Percentiles rank a stretch among this genome's conserved stretches.
Evolutionary conservation across 208 protist species (phyloP).

Genomic region (Acanthamoeba lenticulata): DNA sequence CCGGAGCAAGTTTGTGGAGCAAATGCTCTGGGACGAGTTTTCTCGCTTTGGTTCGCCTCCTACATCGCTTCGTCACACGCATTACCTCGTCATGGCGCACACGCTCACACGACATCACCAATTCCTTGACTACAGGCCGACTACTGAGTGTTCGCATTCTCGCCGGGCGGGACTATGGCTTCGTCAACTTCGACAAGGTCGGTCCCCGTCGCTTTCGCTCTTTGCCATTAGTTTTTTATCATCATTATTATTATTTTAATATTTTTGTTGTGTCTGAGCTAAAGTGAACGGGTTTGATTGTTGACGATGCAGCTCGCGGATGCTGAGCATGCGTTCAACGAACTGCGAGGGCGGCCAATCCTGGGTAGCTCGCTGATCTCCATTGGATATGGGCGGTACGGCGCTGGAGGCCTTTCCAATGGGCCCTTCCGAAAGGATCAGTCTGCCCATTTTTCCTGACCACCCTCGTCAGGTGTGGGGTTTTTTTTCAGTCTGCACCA

Average conservation of each 20-base stretch:
- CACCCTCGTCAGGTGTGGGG: no score
- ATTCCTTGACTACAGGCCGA: background rate
- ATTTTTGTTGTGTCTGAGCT: no score
- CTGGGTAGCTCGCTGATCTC: background rate
- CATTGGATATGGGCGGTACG: background rate
- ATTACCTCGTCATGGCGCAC: background rate
- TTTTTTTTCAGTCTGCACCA: no score
- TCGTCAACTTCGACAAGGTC: background rate
- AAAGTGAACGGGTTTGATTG: no score
- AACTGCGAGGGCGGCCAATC: background rate
- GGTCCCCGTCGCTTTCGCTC: no score
- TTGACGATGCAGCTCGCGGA: background rate
- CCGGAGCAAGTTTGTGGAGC: background rate
- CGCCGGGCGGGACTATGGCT: background rate
- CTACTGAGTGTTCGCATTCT: background rate
- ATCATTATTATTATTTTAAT: background rate
- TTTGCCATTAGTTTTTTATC: background rate
- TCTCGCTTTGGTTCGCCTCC: background rate
- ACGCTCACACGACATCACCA: background rate
- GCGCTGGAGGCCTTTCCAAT: background rate
- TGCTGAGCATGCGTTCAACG: background rate
- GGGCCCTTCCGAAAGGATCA: background rate
- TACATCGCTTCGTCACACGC: background rate
- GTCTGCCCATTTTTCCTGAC: no score
- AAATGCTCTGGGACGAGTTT: background rate